These are phyloP conservation scores for Teunomyces funiuensis DNA, from an alignment of 805 yeast genomes.

Conservation along the genomic window DNA sequence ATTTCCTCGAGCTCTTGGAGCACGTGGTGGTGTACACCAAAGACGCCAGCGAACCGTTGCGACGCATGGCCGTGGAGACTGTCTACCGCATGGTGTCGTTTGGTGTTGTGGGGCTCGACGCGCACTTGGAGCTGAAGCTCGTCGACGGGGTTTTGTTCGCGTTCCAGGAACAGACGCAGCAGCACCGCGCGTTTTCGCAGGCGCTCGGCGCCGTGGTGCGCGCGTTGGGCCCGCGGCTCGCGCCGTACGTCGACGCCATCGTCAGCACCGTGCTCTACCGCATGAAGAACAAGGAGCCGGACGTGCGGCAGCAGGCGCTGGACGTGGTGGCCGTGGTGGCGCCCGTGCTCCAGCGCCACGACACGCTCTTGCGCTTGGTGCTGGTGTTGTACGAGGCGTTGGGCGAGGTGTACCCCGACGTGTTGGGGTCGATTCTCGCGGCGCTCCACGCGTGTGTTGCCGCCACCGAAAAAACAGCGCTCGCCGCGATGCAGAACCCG, in stretches of 20 bases:
- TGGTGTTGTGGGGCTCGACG: slow-evolving; percentile 53
- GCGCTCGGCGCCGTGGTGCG: slow-evolving; percentile 65
- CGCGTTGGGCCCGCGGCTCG: slow-evolving; percentile 61
- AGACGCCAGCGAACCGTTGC: slow-evolving; percentile 79
- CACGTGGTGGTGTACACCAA: slow-evolving; percentile 58
- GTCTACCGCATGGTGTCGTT: slow-evolving; percentile 53
- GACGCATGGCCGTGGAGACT: slow-evolving; percentile 77
- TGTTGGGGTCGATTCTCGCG: slow-evolving; percentile 76
- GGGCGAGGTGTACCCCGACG: slow-evolving; percentile 95
- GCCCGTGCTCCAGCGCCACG: slow-evolving; percentile 60
- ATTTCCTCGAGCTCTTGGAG: slow-evolving; percentile 60
- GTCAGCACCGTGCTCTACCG: slow-evolving; percentile 72
- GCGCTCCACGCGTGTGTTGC: slow-evolving; percentile 67
- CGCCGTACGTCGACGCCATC: slow-evolving; percentile 71
- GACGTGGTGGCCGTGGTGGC: slow-evolving; percentile 69
- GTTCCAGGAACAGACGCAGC: slow-evolving; percentile 72
- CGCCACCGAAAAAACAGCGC: slow-evolving; percentile 54
- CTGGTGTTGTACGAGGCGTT: slow-evolving; percentile 82
- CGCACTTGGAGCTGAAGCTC: slow-evolving; percentile 60
- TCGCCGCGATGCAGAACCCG: slow-evolving; percentile 59
- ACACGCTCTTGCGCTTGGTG: slow-evolving; percentile 63
- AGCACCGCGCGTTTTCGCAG: slow-evolving; percentile 54
- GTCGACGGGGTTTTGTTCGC: slow-evolving; percentile 81
- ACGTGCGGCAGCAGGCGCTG: slow-evolving; percentile 80
- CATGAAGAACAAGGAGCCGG: slow-evolving; percentile 66